Base-by-base conservation (phyloP, 1,139 yeast genomes). In the Entelexis sorbosivorans region DNA sequence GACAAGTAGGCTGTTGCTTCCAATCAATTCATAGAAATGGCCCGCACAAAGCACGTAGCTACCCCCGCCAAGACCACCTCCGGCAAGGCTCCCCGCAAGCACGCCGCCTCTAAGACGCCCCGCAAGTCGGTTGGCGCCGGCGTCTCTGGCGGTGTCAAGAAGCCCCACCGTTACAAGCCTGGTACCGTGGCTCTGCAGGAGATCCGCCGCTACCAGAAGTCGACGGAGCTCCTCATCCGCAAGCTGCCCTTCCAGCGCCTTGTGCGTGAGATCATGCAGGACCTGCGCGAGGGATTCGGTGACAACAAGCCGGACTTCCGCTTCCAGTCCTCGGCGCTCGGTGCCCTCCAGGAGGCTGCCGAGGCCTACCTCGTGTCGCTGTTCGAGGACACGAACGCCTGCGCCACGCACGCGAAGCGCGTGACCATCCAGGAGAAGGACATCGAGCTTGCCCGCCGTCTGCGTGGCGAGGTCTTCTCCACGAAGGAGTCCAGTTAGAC, bases 121-220 rank as follows among this genome's bases (percentile, higher is more conserved):
- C 84, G 97, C 81, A 89, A 89, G 76, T 88, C 97, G 54, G 96
- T 96, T 57, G 58, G 66, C 49, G 56, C 67, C 52, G 91, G 94
- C 77, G 52, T 50, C 32, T 81, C 96, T 61, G 96, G 96, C 72
- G 97, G 96, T 82, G 96, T 89, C 72, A 89, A 89, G 89, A 89
- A 89, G 80, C 96, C 96, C 64, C 97, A 89, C 87, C 87, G 97
- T 84, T 89, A 88, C 78, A 89, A 88, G 91, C 97, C 97, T 73
- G 97, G 97, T 88, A 89, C 96, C 69, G 96, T 89, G 69, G 97
- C 97, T 66, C 84, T 89, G 71, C 89, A 96, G 84, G 97, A 89
- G 79, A 89, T 89, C 70, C 87, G 96, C 83, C 87, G 96, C 78
- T 89, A 89, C 81, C 96, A 89, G 78, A 89, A 89, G 76, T 85